Evolutionary conservation across 331 rosid genomes (phyloP).

Genomic region (Saraca asoca): DNA sequence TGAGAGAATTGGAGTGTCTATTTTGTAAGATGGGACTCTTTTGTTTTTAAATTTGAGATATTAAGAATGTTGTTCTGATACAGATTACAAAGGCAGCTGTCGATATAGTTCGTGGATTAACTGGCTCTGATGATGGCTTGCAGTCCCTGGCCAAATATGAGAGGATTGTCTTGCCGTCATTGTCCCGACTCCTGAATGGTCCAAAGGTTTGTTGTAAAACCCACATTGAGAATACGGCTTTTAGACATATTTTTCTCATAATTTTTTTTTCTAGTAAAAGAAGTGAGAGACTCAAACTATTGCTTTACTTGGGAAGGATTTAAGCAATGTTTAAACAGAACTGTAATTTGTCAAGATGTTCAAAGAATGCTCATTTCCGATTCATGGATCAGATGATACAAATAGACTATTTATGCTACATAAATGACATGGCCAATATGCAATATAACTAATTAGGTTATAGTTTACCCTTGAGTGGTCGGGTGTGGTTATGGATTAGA

Average conservation of each 20-base stretch:
- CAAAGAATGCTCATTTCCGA: background rate
- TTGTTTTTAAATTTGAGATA: background rate
- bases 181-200: slow-evolving; percentile 62
- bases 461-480: background rate
- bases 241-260: background rate
- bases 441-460: background rate
- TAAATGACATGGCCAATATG: background rate
- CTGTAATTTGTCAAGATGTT: background rate
- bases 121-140: slow-evolving; percentile 86
- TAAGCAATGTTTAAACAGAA: background rate
- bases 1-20: background rate
- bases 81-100: slow-evolving; percentile 79
- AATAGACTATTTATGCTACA: background rate
- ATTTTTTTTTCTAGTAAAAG: background rate
- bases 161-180: slow-evolving; percentile 48
- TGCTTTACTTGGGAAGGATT: background rate
- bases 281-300: background rate
- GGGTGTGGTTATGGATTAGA: slow-evolving; percentile 4
- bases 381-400: background rate
- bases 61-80: background rate
- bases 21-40: background rate
- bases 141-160: slow-evolving; percentile 63
- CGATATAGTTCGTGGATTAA: slow-evolving; percentile 86
- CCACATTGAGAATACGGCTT: background rate
- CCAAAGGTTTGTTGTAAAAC: slow-evolving; percentile 49